Evolutionary conservation across 257 asterid species (phyloP), one percentile per base, ranked within the genome.

Genomic region (Pogostemon cablin): DNA sequence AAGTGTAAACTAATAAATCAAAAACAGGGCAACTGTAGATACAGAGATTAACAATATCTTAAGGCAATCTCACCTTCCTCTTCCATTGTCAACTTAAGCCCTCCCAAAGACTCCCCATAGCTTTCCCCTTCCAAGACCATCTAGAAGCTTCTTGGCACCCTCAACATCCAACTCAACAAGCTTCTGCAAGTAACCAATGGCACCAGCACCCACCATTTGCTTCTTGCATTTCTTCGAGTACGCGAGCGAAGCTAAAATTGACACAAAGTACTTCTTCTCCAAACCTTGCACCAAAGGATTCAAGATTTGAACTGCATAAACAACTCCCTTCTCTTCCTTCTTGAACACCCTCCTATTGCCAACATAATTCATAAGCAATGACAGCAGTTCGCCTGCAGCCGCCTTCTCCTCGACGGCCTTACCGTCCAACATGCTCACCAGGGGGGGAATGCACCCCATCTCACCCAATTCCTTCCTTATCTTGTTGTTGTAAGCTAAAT

Each of bases 81-180:
- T 2, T 5, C 55, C 41, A n/a, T 54, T 7, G 61, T 72, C 34
- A 44, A 59, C 62, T 71, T 11, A 72, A 49, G 72, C 75, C 68
- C 87, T 76, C 46, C 77, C 71, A 54, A 93, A 83, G 62, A 90
- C 90, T 50, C 95, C 88, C 98, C 97, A 90, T 7, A 89, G 72
- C 83, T 89, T 90, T 32, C 95, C 86, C 10, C 75, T 81, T 5
- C 86, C 83, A 32, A 93, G 84, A 66, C 84, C 60, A 17, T 89
- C 96, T 6, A 82, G 85, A 46, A 93, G 87, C 88, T 85, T 89
- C 87, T 87, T 93, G 5, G 95, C 91, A 9, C 97, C 96, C 2
- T 85, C 92, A 8, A 85, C 88, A 38, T 91, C 83, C 67, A 63
- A 38, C 39, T 85, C 99, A 6, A 77, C 89, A 6, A 93, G 82